Evolutionary conservation across 1,139 yeast species (phyloP).

Genomic region (Lodderomyces metapsilosis): DNA sequence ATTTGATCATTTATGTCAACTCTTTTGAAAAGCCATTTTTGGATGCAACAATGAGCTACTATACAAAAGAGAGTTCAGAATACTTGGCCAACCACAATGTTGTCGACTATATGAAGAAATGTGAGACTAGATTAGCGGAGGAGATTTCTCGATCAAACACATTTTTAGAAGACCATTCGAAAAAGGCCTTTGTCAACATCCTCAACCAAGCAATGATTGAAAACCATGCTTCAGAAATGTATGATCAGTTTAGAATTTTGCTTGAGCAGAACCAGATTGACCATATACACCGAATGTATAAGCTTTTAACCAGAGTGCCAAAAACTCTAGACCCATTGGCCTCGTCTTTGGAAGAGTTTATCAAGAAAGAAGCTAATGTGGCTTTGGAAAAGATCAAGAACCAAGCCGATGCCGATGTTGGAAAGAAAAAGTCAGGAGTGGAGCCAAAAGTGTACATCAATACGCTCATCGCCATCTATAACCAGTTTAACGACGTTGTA

Average conservation of each 20-base stretch:
- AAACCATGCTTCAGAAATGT: constrained; percentile 74
- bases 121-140: constrained; percentile 77
- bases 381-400: constrained; percentile 66
- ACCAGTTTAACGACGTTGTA: constrained; percentile 67
- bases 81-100: constrained; percentile 75
- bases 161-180: constrained; percentile 85
- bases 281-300: constrained; percentile 79
- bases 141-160: constrained; percentile 77
- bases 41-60: constrained; percentile 70
- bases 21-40: constrained; percentile 78
- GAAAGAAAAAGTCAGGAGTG: constrained; percentile 27
- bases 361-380: constrained; percentile 68
- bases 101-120: constrained; percentile 86
- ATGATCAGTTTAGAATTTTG: constrained; percentile 69
- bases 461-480: constrained; percentile 68
- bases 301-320: constrained; percentile 71
- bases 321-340: constrained; percentile 78
- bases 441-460: constrained; percentile 83
- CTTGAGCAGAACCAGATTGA: constrained; percentile 74
- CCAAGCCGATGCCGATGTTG: constrained; percentile 34
- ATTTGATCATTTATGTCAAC: constrained; percentile 75
- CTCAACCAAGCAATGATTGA: constrained; percentile 76
- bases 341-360: constrained; percentile 67
- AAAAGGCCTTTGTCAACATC: constrained; percentile 69
- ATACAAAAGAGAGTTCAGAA: constrained; percentile 63